Evolutionary conservation across 495 filamentous ascomycete species (phyloP), one percentile per base, ranked within the genome.

Genomic region (Penicillium ochrochloron): DNA sequence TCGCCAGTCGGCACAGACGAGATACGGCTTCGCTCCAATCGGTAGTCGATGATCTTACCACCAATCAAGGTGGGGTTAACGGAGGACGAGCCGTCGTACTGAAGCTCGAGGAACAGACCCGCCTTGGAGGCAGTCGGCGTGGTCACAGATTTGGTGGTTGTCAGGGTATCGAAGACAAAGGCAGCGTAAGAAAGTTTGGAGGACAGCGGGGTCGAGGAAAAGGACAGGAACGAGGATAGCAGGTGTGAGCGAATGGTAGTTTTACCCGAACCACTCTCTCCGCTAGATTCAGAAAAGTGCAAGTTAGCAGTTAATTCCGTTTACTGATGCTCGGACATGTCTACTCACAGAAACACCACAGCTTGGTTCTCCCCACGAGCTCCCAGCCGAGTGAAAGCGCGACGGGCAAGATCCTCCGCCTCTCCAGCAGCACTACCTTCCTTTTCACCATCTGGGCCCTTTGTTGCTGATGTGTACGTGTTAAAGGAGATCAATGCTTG

Each of bases 61-160:
- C 95, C 95, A 64, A 98, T 92, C 44, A 99, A 81, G 14, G 90
- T 87, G 10, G 93, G 93, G 66, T 86, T 89, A 50, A 89, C 86
- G 1, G 90, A 89, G 0, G 93, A 89, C 2, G 91, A 85, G 8
- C 91, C 94, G 73, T 99, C 93, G 68, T 98, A 99, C 76, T 99
- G 95, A 31, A 99, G 82, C 69, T 99, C 95, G 74, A 92, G 91
- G 70, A 97, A 97, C 15, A 99, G 85, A 61, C 95, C 95, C 7
- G 95, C 90, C 75, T 97, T 97, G 15, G 94, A 97, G 27, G 95
- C 95, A 7, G 92, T 97, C 1, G 94, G 94, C 0, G 94, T 97
- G 7, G 94, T 97, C 21, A 92, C 85, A 19, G 94, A 96, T 80
- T 99, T 99, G n/a, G 94, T 99, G 8, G 95, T 97, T 5, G 95